A percentile compares a stretch with the other conserved stretches of the same genome.
Evolutionary conservation across 1,139 yeast genomes (phyloP).

Genomic region (Suhomyces bolitotheri): DNA sequence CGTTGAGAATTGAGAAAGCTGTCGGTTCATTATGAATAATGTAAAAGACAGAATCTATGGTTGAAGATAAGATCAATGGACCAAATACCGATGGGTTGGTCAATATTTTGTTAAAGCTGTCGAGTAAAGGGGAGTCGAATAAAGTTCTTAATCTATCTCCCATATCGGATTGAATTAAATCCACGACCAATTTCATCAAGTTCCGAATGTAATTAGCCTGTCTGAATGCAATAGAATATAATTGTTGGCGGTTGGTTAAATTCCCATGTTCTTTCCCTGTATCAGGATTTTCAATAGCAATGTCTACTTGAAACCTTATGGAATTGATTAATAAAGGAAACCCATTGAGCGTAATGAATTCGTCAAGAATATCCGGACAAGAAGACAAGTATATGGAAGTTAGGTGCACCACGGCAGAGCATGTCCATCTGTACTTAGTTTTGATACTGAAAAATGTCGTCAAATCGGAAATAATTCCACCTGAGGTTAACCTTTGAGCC

Average conservation of each 20-base stretch:
- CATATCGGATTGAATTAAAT: conserved; percentile 67
- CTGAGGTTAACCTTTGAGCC: conserved; percentile 48
- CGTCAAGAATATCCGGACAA: conserved; percentile 49
- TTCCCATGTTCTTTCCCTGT: conserved; percentile 22
- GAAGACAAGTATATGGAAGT: conserved; percentile 55
- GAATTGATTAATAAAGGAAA: conserved; percentile 60
- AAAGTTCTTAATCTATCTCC: conserved; percentile 85
- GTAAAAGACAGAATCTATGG: conserved; percentile 66
- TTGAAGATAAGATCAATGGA: conserved; percentile 60
- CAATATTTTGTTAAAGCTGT: conserved; percentile 60
- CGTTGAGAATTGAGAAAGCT: conserved; percentile 76
- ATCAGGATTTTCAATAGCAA: conserved; percentile 58
- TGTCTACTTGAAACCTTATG: conserved; percentile 65
- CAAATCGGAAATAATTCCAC: conserved; percentile 72
- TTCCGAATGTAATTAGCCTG: conserved; percentile 63
- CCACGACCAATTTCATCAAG: conserved; percentile 60
- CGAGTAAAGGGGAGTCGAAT: conserved; percentile 77
- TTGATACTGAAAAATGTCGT: conserved; percentile 59
- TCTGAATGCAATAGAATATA: conserved; percentile 58
- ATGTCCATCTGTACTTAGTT: conserved; percentile 54
- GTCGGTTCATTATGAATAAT: conserved; percentile 93
- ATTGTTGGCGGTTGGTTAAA: conserved; percentile 48
- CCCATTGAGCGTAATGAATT: conserved; percentile 69
- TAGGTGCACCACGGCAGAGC: conserved; percentile 67
- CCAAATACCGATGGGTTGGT: conserved; percentile 67